Evolutionary conservation across 805 yeast species (phyloP), one percentile per base, ranked within the genome.

Genomic region (Saturnispora mendoncae): DNA sequence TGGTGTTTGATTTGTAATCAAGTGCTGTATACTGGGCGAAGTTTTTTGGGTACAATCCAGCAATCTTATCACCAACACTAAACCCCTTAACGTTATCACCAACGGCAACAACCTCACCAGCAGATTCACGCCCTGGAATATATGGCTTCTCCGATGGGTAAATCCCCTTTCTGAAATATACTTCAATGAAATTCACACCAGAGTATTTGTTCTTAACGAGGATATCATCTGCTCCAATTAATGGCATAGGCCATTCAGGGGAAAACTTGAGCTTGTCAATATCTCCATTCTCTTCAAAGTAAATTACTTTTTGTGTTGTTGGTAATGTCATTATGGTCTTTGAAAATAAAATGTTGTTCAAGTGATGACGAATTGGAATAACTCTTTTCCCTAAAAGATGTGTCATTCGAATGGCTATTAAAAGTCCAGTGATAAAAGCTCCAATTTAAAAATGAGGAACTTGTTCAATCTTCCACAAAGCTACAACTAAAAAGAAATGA

Each of bases 141-240:
- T 66, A 70, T 0, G 97, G 97, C 36, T 62, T 56, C 23, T 62
- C 53, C 12, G 67, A 53, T 6, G 84, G 82, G 54, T 88, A 88
- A 4, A 81, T 53, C 4, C 96, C 96, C 38, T 65, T 72, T 55
- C 96, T 73, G 66, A 83, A 84, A 62, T 87, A 88, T 4, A 77
- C 67, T 53, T 88, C 97, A 49, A 86, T 81, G 65, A 74, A 83
- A 52, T 86, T 86, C 53, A 86, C 65, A 26, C 97, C 97, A 10
- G 87, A 70, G 51, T 74, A 86, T 42, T 66, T 69, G 67, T 82
- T 84, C 61, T 81, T 80, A 55, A 88, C 68, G 36, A 88, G 65
- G 9, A 88, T 56, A 46, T 85, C 84, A 39, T 69, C 66, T 3
- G 66, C 69, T 9, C 31, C 36, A 33, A 62, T 56, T 8, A 15